phyloP scores from a whole-genome alignment of 1,284 basidiomycete genomes.

The Sparassis latifolia region DNA sequence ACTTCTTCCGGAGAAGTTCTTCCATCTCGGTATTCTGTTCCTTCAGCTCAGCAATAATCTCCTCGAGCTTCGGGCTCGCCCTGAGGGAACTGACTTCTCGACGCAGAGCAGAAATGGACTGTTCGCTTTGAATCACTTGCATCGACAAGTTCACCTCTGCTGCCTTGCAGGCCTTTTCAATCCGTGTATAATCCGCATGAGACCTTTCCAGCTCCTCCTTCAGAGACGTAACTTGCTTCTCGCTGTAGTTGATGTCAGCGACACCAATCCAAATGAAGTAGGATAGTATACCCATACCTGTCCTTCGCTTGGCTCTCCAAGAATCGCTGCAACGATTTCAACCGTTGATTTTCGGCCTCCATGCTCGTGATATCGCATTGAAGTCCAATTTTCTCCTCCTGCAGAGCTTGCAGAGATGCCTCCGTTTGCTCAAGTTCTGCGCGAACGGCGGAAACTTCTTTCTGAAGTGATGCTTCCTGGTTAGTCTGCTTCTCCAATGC shows the following conservation, averaged over 20 bases:
- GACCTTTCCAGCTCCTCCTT: slow-evolving; percentile 41
- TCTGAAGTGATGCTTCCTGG: slow-evolving; percentile 18
- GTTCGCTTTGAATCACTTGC: slow-evolving; percentile 56
- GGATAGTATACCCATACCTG: slow-evolving; percentile 12
- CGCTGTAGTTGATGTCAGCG: slow-evolving; percentile 30
- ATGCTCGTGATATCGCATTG: slow-evolving; percentile 51
- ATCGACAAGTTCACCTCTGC: slow-evolving; percentile 60
- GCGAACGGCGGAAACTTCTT: slow-evolving; percentile 23
- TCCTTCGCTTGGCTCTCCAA: slow-evolving; percentile 58
- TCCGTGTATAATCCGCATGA: slow-evolving; percentile 37
- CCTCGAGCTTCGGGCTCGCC: slow-evolving; percentile 46
- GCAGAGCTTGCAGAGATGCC: slow-evolving; percentile 21
- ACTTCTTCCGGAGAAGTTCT: slow-evolving; percentile 57
- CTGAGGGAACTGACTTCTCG: slow-evolving; percentile 49
- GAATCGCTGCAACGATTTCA: slow-evolving; percentile 49
- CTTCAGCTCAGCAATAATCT: slow-evolving; percentile 50
- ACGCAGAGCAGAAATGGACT: slow-evolving; percentile 49
- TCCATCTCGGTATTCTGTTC: slow-evolving; percentile 72
- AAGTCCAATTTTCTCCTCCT: slow-evolving; percentile 43
- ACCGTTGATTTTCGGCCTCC: slow-evolving; percentile 58
- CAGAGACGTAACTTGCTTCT: slow-evolving; percentile 36
- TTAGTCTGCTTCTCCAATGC: slow-evolving; percentile 24
- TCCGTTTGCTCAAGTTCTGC: slow-evolving; percentile 23
- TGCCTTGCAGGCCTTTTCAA: slow-evolving; percentile 52
- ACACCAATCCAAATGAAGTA: slow-evolving; percentile 3